Evolutionary conservation across 2,329 filamentous ascomycete genomes (phyloP).

Genomic region (Bertia moriformis): DNA sequence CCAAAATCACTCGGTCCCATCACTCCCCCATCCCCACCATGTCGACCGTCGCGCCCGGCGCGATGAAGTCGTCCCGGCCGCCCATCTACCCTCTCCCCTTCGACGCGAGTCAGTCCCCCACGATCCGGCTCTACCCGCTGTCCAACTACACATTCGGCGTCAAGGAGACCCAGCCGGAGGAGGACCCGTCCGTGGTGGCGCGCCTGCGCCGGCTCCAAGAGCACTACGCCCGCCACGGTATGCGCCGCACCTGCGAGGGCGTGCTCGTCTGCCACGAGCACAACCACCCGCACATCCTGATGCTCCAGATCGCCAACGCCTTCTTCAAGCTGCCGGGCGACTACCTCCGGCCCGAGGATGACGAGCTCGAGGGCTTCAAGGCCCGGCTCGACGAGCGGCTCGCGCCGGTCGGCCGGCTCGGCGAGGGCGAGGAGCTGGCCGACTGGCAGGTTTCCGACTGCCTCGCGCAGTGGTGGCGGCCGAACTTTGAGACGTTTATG

Average conservation of each 20-base stretch:
- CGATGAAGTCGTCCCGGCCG: constrained; percentile 64
- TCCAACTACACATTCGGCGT: constrained; percentile 99
- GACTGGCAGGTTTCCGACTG: constrained; percentile 94
- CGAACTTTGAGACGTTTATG: constrained; percentile 99
- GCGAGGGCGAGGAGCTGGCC: constrained; percentile 68
- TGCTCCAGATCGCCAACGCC: constrained; percentile 97
- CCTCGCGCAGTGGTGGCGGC: constrained; percentile 94
- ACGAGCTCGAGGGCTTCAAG: constrained; percentile 93
- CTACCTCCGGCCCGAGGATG: constrained; percentile 77
- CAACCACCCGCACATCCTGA: constrained; percentile 95
- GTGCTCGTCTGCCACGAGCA: constrained; percentile 97
- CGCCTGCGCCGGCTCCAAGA: constrained; percentile 89
- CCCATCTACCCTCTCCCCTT: constrained; percentile 72
- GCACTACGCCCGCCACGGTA: constrained; percentile 81
- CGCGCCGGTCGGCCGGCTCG: constrained; percentile 75
- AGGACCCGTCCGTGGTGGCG: constrained; percentile 88
- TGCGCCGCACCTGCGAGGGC: constrained; percentile 93
- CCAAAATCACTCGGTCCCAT: background rate
- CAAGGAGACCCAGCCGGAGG: constrained; percentile 94
- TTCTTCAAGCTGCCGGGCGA: constrained; percentile 98
- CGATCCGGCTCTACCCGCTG: constrained; percentile 81
- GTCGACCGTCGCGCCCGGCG: constrained; percentile 69
- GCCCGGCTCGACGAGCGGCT: constrained; percentile 79
- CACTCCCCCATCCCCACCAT: constrained; percentile 40
- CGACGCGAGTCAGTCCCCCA: constrained; percentile 75